Conservation (phyloP, 441 rosid genomes). For the Gossypium trilobum region DNA sequence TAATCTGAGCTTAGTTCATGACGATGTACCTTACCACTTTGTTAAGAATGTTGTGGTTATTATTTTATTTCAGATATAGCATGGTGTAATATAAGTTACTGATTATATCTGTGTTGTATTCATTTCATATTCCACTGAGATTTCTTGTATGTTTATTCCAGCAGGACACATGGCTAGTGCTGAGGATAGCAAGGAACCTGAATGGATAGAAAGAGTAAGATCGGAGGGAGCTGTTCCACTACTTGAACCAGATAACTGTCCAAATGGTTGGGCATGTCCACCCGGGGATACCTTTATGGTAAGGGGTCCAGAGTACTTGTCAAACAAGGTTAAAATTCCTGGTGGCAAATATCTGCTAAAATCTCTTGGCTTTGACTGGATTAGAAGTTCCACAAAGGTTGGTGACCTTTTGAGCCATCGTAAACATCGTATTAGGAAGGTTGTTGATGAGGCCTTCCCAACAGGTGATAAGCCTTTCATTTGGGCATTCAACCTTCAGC, state of each 20-base stretch:
- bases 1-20: not conserved
- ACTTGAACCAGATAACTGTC: constrained; percentile 51
- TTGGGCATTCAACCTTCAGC: constrained; percentile 89
- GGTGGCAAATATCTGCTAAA: constrained; percentile 61
- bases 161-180: constrained; percentile 41
- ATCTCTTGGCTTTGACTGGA: constrained; percentile 86
- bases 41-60: not conserved
- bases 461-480: constrained; percentile 60
- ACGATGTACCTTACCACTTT: not conserved
- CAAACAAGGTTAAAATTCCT: constrained; percentile 59
- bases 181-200: constrained; percentile 32
- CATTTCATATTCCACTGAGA: not conserved
- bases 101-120: not conserved
- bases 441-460: constrained; percentile 42
- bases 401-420: constrained; percentile 48
- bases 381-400: constrained; percentile 55
- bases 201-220: constrained; percentile 63
- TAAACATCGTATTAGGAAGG: constrained; percentile 53
- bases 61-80: not conserved
- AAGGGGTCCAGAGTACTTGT: constrained; percentile 72
- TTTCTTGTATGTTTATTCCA: constrained; percentile 7
- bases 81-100: not conserved
- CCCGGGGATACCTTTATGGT: constrained; percentile 64
- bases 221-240: constrained; percentile 68
- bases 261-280: constrained; percentile 79